A percentile compares a stretch with the other conserved stretches of the same genome.
Conservation (phyloP, 768 basidiomycete genomes). For the Hypsizygus marmoreus region DNA sequence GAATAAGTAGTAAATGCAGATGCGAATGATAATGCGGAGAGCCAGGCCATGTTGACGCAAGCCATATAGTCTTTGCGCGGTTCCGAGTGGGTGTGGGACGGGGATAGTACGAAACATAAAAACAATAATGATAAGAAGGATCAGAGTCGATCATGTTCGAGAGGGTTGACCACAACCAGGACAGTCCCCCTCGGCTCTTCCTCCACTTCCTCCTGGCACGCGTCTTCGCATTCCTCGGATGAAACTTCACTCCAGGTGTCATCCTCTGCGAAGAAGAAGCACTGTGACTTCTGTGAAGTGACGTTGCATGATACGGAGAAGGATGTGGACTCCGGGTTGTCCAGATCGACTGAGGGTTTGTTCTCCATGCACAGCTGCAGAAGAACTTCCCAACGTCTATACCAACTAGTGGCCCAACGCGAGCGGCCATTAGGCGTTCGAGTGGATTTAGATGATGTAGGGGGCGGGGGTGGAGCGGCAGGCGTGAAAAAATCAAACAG, state of each 20-base stretch:
- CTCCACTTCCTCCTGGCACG: slow-evolving; percentile 20
- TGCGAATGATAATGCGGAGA: too few species aligned
- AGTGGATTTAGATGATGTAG: slow-evolving; percentile 7
- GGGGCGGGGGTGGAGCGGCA: slow-evolving; percentile 9
- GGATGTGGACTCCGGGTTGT: slow-evolving; percentile 1
- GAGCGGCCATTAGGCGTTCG: slow-evolving; percentile 17
- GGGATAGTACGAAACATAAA: too few species aligned
- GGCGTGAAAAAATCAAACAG: neutral
- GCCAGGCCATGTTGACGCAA: too few species aligned
- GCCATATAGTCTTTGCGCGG: too few species aligned
- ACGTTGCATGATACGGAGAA: too few species aligned
- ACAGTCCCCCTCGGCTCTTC: slow-evolving; percentile 3
- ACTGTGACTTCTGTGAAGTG: slow-evolving; percentile 18
- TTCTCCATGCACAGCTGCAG: slow-evolving; percentile 38
- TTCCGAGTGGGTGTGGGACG: too few species aligned
- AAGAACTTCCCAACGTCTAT: slow-evolving; percentile 56
- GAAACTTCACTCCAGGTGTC: slow-evolving; percentile 14
- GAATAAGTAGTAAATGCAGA: too few species aligned
- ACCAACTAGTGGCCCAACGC: slow-evolving; percentile 51
- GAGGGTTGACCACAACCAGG: slow-evolving; percentile 18
- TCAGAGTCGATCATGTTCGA: slow-evolving; percentile 11
- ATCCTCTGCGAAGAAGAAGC: slow-evolving; percentile 21
- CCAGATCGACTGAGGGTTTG: slow-evolving; percentile 7
- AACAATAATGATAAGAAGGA: slow-evolving; percentile 1
- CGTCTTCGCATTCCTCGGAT: slow-evolving; percentile 17